A percentile compares a stretch with the other conserved stretches of the same genome.
Conservation (phyloP, 345 rosid species). For the Eutrema yunnanense region DNA sequence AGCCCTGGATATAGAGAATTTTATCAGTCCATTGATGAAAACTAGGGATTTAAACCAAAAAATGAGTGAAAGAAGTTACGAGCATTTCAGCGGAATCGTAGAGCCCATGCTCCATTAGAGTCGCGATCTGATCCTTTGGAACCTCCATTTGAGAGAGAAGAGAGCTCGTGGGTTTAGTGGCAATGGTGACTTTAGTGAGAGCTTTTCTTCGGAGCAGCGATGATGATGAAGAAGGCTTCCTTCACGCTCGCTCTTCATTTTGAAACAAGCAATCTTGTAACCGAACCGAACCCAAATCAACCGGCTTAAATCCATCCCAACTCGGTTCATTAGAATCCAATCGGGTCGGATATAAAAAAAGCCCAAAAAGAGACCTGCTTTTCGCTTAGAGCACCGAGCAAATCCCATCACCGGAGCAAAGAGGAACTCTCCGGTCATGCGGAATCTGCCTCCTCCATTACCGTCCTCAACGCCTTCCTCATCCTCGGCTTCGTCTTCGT, state of each 20-base stretch:
- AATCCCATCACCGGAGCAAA: conserved; percentile 4
- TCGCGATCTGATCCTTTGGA: conserved; percentile 70
- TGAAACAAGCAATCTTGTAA: conserved; percentile 12
- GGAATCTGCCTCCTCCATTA: neutral
- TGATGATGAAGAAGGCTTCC: neutral
- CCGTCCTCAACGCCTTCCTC: neutral
- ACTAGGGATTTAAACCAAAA: conserved; percentile 5
- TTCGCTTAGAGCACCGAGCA: neutral
- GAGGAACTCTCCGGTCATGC: conserved; percentile 1
- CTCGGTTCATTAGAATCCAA: conserved; percentile 3
- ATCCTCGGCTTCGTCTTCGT: neutral
- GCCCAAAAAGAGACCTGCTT: neutral
- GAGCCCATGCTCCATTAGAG: conserved; percentile 77
- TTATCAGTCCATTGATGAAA: neutral
- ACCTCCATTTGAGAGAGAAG: conserved; percentile 53
- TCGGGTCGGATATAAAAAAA: neutral
- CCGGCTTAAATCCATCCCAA: neutral
- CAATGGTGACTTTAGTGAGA: neutral
- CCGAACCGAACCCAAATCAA: neutral
- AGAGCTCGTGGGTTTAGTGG: conserved; percentile 20
- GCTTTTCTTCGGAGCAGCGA: conserved; percentile 6
- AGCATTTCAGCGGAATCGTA: conserved; percentile 77
- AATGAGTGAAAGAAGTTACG: conserved; percentile 31
- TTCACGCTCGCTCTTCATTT: conserved; percentile 29
- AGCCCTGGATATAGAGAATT: conserved; percentile 42